Conservation (phyloP, 176 grass and related monocot species). For the Eragrostis nindensis region DNA sequence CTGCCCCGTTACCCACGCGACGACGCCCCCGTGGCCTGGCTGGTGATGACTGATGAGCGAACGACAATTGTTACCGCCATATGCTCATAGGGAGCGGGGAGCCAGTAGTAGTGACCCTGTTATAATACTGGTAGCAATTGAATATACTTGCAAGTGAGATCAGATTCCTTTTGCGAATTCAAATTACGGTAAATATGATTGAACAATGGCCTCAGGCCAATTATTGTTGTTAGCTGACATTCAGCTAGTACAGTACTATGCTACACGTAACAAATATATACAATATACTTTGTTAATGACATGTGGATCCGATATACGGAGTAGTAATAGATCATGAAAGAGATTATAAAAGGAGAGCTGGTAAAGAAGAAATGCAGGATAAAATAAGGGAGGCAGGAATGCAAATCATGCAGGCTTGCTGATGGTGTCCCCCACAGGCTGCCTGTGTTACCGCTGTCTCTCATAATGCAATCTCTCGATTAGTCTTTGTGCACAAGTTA, state of each 20-base stretch:
- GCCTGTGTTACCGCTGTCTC: conserved; percentile 16
- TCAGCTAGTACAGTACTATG: not conserved
- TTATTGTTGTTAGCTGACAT: conserved; percentile 12
- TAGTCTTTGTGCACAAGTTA: conserved; percentile 68
- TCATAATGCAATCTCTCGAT: conserved; percentile 57
- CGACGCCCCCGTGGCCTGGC: not conserved
- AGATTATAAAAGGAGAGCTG: not conserved
- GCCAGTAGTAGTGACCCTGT: too few relatives aligned
- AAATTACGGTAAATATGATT: not conserved
- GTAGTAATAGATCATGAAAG: conserved; percentile 20
- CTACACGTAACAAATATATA: not conserved
- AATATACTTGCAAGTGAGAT: conserved; percentile 14
- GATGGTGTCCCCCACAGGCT: conserved; percentile 55
- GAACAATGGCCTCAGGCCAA: too few relatives aligned
- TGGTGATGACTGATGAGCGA: conserved; percentile 20
- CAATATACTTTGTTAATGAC: conserved; percentile 20
- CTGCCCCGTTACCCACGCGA: not conserved
- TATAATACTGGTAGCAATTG: too few relatives aligned
- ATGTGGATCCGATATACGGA: conserved; percentile 22
- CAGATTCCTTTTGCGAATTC: conserved; percentile 30
- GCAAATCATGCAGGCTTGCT: conserved; percentile 51
- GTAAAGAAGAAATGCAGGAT: conserved; percentile 18
- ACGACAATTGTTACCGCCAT: conserved; percentile 24
- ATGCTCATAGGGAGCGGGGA: too few relatives aligned
- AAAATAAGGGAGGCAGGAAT: conserved; percentile 8